Base-by-base conservation (phyloP, 2,329 filamentous ascomycete species). In the Fusarium circinatum region DNA sequence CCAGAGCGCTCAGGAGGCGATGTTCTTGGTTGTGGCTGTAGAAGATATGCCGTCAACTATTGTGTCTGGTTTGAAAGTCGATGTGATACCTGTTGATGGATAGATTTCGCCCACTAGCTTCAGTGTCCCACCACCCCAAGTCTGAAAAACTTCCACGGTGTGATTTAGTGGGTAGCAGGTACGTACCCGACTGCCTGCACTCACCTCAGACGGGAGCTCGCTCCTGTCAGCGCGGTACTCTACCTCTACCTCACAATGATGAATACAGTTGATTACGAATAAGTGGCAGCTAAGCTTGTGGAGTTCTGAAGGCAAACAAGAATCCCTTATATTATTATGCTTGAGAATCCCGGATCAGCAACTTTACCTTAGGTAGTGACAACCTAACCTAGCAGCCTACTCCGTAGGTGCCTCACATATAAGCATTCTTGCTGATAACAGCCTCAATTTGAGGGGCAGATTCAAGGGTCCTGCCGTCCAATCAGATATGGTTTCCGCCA, bases 81-180 rank as follows among this genome's bases (percentile, higher is more conserved):
- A 77, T 67, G 70, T 74, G 56, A 68, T 68, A 74, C 54, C 73
- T 73, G 68, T 45, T 52, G 63, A 62, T 69, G 60, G 66, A 64
- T 71, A 62, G 71, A 73, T 73, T 73, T 73, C 71, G 54, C 71
- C 71, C 67, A 75, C 71, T 74, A 75, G 73, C 74, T 77, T 74
- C 61, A 75, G 41, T 73, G 63, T 70, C 65, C 70, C 74, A 72
- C 71, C 56, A 73, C 62, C 54, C 22, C 49, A 36, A 61, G 59
- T 58, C 65, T 72, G 61, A 78, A 78, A 78, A 78, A 78, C 76
- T 78, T 78, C 75, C 73, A 74, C 65, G 60, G 63, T 51, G 68
- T 56, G 71, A 56, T 70, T 75, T 76, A 75, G 74, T 76, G 70
- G 75, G 74, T 73, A 76, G 49, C 15, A 24, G 73, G 73, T 75